Percentiles rank a stretch among this genome's conserved stretches.
Conservation (phyloP, 805 yeast species). For the Sugiyamaella valdiviana region DNA sequence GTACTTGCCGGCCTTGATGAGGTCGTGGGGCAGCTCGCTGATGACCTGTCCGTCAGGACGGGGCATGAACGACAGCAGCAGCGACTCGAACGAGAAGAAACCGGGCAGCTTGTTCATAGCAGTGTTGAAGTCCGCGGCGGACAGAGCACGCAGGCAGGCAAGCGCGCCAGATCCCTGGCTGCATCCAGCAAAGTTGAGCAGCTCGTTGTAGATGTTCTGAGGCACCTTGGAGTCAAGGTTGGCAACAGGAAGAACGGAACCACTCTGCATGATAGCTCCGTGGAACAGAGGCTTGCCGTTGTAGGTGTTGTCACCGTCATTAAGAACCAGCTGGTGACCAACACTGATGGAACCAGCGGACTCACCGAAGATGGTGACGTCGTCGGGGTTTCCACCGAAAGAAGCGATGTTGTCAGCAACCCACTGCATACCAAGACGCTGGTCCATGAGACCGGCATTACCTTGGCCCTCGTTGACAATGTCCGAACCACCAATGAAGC, state of each 20-base stretch:
- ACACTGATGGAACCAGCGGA: slow-evolving; percentile 32
- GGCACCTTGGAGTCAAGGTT: slow-evolving; percentile 3
- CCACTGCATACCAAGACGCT: slow-evolving; percentile 34
- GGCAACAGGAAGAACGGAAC: slow-evolving; percentile 10
- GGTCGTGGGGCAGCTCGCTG: neutral
- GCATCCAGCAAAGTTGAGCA: slow-evolving; percentile 11
- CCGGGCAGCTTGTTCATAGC: slow-evolving; percentile 11
- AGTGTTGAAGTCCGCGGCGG: slow-evolving; percentile 8
- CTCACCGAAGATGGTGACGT: slow-evolving; percentile 35
- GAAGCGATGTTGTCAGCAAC: slow-evolving; percentile 29
- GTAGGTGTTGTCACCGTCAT: slow-evolving; percentile 12
- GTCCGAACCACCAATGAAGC: slow-evolving; percentile 29
- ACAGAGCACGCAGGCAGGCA: slow-evolving; percentile 10
- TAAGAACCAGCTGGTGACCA: slow-evolving; percentile 11
- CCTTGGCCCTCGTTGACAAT: slow-evolving; percentile 23
- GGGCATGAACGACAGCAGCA: slow-evolving; percentile 14
- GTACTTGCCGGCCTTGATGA: slow-evolving; percentile 10
- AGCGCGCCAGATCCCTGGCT: neutral
- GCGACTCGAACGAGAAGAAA: slow-evolving; percentile 6
- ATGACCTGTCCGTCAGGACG: slow-evolving; percentile 12
- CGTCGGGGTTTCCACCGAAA: slow-evolving; percentile 35
- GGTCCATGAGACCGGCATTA: slow-evolving; percentile 36
- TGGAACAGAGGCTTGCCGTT: slow-evolving; percentile 16
- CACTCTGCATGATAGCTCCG: slow-evolving; percentile 18
- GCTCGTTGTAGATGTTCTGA: slow-evolving; percentile 9